phyloP scores from a whole-genome alignment of 495 filamentous ascomycete species.

The Hypoxylon rickii region DNA sequence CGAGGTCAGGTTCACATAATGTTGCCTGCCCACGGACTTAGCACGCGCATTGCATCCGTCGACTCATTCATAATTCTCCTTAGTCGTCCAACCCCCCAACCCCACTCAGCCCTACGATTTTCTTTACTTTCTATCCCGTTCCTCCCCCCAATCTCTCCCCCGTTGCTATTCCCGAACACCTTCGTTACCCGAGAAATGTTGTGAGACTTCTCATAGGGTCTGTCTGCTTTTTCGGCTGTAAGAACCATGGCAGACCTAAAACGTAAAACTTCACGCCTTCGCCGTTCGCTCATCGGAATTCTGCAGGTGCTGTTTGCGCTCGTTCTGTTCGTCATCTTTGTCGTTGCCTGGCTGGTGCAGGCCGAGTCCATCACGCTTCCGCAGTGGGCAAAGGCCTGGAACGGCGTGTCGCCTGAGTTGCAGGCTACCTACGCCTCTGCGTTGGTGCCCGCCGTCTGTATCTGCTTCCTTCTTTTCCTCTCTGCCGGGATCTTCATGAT shows the following conservation, averaged over 20 bases:
- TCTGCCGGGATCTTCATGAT: constrained; percentile 12
- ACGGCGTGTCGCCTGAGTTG: constrained; percentile 22
- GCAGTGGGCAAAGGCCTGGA: constrained; percentile 35
- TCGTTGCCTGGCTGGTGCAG: constrained; percentile 34
- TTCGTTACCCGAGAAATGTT: constrained; percentile 9
- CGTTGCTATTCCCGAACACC: neutral
- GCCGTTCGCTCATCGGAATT: constrained; percentile 13
- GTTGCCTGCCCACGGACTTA: too few relatives aligned
- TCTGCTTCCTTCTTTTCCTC: constrained; percentile 21
- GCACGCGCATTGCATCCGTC: neutral
- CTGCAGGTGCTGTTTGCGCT: constrained; percentile 34
- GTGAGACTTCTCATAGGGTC: neutral
- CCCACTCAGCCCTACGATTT: constrained; percentile 33
- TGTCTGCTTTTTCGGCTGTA: too few relatives aligned
- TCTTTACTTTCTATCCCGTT: neutral
- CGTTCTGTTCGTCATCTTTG: constrained; percentile 31
- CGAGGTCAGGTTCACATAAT: too few relatives aligned
- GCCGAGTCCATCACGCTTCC: constrained; percentile 21
- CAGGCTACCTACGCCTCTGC: constrained; percentile 25
- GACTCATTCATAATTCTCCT: neutral
- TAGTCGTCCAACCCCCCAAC: neutral
- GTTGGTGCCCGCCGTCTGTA: constrained; percentile 17
- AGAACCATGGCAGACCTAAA: constrained; percentile 4
- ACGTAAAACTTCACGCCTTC: constrained; percentile 12
- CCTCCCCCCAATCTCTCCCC: neutral